A percentile compares a stretch with the other conserved stretches of the same genome.
phyloP scores from a whole-genome alignment of 2,329 filamentous ascomycete genomes.

The Pseudocercospora pini-densiflorae region DNA sequence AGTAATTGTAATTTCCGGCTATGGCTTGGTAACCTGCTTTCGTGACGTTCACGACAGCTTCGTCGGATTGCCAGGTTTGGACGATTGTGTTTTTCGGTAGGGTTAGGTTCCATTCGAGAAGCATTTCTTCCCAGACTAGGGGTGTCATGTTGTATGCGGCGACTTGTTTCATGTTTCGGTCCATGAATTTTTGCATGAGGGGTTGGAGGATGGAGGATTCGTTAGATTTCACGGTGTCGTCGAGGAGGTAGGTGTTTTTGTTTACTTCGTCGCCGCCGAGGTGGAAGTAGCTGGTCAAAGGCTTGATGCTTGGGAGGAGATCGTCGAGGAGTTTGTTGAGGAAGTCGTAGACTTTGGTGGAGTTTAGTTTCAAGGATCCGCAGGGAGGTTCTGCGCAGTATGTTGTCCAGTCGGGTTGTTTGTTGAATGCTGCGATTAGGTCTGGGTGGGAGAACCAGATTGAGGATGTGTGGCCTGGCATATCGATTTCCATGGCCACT shows the following conservation, averaged over 20 bases:
- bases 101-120: constrained; percentile 76
- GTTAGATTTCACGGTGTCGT: constrained; percentile 73
- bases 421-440: constrained; percentile 67
- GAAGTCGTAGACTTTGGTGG: constrained; percentile 70
- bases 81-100: constrained; percentile 73
- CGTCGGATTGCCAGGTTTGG: constrained; percentile 75
- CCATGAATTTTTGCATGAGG: constrained; percentile 77
- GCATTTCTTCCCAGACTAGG: constrained; percentile 88
- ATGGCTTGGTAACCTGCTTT: constrained; percentile 71
- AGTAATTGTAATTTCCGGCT: constrained; percentile 76
- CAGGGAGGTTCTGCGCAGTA: constrained; percentile 61
- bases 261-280: constrained; percentile 89
- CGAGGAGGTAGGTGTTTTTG: constrained; percentile 72
- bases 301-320: constrained; percentile 70
- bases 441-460: constrained; percentile 71
- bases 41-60: constrained; percentile 65
- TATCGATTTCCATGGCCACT: constrained; percentile 77
- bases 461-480: constrained; percentile 76
- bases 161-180: constrained; percentile 70
- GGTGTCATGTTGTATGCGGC: constrained; percentile 67
- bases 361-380: constrained; percentile 76
- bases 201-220: constrained; percentile 68
- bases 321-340: constrained; percentile 75
- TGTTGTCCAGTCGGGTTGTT: constrained; percentile 57
- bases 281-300: constrained; percentile 78